Base-by-base conservation (phyloP, 2,329 filamentous ascomycete genomes). In the Ceratocystis cubensis region DNA sequence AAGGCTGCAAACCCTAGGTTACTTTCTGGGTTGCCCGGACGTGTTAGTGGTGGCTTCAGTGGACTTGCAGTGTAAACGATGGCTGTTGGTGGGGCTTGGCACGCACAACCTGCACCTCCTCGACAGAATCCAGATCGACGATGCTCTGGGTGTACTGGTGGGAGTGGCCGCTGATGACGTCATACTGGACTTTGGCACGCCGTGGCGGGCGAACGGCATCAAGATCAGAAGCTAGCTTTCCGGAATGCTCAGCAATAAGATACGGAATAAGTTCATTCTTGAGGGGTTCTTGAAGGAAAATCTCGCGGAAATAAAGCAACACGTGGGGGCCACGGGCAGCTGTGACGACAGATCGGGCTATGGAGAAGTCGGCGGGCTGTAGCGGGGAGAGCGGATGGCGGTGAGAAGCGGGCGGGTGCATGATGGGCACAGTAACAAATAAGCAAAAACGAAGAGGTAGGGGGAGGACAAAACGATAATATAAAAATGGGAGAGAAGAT, bases 261-360 rank as follows among this genome's bases (percentile, higher is more conserved):
- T 61, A 88, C 1, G 79, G 79, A 5, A 85, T 72, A 6, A 86
- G 78, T 46, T 83, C 78, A 46, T 76, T 76, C 74, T 87, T 88
- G 33, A 78, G 76, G 1, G 85, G 85, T 70, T 88, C 85, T 53
- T 85, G 77, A 5, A 87, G 76, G 61, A 81, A 86, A 46, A 89
- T 82, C 63, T 81, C 79, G 71, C 88, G 87, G 77, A 77, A 78
- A 69, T 72, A 75, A 28, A 77, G 68, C 46, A 81, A 70, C 30
- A 41, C 45, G 17, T 46, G 57, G 25, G 64, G 37, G 20, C 37
- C 48, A 1, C 65, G 63, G 15, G 65, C 65, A 45, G 63, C 45
- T n/a, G 65, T 25, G 44, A 82, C 72, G 69, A 73, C 68, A 64
- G 82, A 78, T 17, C 80, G 76, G 56, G 81, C 81, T 17, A 70